Base-by-base conservation (phyloP, 805 yeast genomes). In the Candida jianshihensis region DNA sequence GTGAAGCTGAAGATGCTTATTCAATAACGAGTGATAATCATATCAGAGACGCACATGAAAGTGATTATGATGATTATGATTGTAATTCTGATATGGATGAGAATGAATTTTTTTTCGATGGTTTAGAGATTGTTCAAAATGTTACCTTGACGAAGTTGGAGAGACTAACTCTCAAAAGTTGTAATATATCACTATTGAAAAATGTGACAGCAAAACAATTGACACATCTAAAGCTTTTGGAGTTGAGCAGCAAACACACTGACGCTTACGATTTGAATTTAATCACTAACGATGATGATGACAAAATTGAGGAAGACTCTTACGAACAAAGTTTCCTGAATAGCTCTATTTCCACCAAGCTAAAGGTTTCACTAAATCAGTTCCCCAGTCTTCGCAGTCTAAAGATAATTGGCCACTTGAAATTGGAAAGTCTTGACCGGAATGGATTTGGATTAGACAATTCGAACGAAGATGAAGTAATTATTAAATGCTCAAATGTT, bases 101-200 rank as follows among this genome's bases (percentile, higher is more conserved):
- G 38, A 64, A 62, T 31, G 56, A 50, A 33, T 48, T 63, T 26
- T 63, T 60, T 39, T 60, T 65, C 42, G 63, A 61, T 39, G 68
- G 56, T 0, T 24, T 52, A 16, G 56, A 52, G 36, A 47, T 52
- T 4, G 25, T 51, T 3, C 46, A 43, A 14, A 51, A 50, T 25
- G 33, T 40, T 16, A 35, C 13, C 6, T 33, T 45, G 18, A 40
- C 48, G 3, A 28, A 32, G 3, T 24, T 51, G 3, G 33, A 44
- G 16, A 33, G 38, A 0, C 33, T 51, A 4, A 39, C 43, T 3
- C 27, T 51, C 14, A 47, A 45, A 40, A 51, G 49, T 30, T 47
- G 51, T 20, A 51, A 50, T 26, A 35, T 51, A 2, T 44, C 56
- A 18, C 32, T 27, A 12, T 25, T 51, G n/a, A 41, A 40, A n/a